Evolutionary conservation across 495 filamentous ascomycete genomes (phyloP), one percentile per base, ranked within the genome.

Genomic region (Friedmanniomyces endolithicus): DNA sequence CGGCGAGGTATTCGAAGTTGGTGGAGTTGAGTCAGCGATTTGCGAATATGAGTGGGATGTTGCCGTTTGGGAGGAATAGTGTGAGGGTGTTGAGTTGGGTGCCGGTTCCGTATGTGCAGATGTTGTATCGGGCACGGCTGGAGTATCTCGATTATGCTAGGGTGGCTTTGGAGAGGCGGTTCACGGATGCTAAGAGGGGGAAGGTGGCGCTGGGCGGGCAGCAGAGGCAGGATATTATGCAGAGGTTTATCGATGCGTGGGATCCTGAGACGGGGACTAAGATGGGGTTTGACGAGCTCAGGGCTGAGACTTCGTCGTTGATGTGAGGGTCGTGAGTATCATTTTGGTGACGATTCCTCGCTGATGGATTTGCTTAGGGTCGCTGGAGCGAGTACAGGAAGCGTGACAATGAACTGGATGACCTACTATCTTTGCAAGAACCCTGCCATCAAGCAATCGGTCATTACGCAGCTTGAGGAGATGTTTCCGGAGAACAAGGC

Each of bases 381-480:
- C 25, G 52, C 52, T 17, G 52, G 52, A 23, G 43, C 52, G 19
- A 45, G 35, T 39, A 50, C 61, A 6, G 60, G 60, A 45, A 52
- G 43, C 27, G 57, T 56, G 1, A 63, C 61, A 8, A 59, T 55
- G 52, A 47, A 47, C 23, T 63, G 61, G 57, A 63, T 63, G 57
- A 60, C 52, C 14, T 63, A 63, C 57, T 60, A 60, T 49, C 57
- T 63, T 31, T 54, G 29, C 53, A 59, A 60, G 44, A 63, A 57
- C 24, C 61, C 61, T 1, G 3, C 19, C 1, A 37, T 57, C 24
- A 56, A 47, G 43, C 8, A 16, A 11, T 23, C 11, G 7, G 31
- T 63, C 24, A 17, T 63, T 31, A 24, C 0, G 8, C 47, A 57
- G 16, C 61, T 63, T 24, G 49, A 57, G 44, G 31, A 17, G 0